A percentile compares a stretch with the other conserved stretches of the same genome.
Evolutionary conservation across 2,329 filamentous ascomycete genomes (phyloP).

Genomic region (Orbilia oligospora): DNA sequence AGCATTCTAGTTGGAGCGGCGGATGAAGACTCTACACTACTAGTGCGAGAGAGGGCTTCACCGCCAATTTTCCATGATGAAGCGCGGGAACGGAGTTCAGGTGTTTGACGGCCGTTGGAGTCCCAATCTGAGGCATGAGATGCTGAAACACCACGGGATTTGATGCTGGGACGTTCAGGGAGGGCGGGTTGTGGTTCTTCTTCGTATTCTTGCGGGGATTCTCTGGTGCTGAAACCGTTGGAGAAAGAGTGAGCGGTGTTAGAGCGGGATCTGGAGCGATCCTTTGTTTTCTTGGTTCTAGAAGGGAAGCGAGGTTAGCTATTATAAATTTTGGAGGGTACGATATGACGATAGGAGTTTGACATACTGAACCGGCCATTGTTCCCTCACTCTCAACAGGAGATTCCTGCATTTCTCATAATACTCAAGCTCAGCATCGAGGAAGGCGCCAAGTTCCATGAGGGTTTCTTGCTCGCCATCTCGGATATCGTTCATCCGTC

Average conservation of each 20-base stretch:
- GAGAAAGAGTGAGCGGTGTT: slow-evolving; percentile 76
- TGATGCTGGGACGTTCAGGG: slow-evolving; percentile 70
- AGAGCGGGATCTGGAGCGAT: slow-evolving; percentile 71
- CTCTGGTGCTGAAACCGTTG: slow-evolving; percentile 72
- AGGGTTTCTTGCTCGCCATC: slow-evolving; percentile 89
- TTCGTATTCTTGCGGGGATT: slow-evolving; percentile 70
- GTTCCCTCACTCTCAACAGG: slow-evolving; percentile 77
- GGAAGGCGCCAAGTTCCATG: slow-evolving; percentile 81
- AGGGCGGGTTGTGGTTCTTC: slow-evolving; percentile 69
- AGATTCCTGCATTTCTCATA: slow-evolving; percentile 92
- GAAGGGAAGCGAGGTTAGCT: neutral
- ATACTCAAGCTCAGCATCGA: slow-evolving; percentile 91
- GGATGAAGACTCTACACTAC: slow-evolving; percentile 37
- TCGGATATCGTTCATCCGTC: slow-evolving; percentile 96
- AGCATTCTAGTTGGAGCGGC: slow-evolving; percentile 43
- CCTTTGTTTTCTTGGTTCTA: slow-evolving; percentile 64
- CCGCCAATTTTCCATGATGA: slow-evolving; percentile 52
- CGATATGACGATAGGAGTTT: slow-evolving; percentile 31
- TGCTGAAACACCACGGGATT: slow-evolving; percentile 66
- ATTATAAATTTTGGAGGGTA: slow-evolving; percentile 18
- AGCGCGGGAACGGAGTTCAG: slow-evolving; percentile 45
- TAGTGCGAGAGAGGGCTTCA: slow-evolving; percentile 57
- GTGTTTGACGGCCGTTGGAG: slow-evolving; percentile 47
- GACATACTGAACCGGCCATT: slow-evolving; percentile 77
- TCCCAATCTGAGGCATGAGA: slow-evolving; percentile 65